A percentile compares a stretch with the other conserved stretches of the same genome.
Evolutionary conservation across 2,329 filamentous ascomycete species (phyloP).

Genomic region (Claviceps sp.): DNA sequence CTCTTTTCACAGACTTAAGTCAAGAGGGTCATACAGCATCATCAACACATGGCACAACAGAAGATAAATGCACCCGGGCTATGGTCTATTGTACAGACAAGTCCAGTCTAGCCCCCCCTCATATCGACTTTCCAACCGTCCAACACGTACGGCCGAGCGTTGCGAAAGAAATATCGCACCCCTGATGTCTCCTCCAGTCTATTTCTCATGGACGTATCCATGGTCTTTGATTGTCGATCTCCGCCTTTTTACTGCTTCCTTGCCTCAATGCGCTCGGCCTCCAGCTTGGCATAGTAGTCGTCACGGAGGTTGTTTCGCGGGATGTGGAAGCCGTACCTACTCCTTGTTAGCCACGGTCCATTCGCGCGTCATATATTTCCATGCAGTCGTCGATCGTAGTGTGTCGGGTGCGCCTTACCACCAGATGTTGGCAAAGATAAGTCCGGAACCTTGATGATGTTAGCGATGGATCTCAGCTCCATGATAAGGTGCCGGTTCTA

Average conservation of each 20-base stretch:
- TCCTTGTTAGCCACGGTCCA: not conserved
- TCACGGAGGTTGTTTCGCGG: conserved; percentile 46
- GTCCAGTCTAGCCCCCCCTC: conserved; percentile 12
- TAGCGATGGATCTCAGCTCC: too few species aligned
- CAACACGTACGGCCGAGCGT: conserved; percentile 1
- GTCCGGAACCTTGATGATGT: too few species aligned
- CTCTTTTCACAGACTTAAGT: too few species aligned
- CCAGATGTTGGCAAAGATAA: conserved; percentile 31
- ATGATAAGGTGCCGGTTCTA: too few species aligned
- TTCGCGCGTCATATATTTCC: not conserved
- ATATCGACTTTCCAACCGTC: conserved; percentile 4
- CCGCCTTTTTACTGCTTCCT: conserved; percentile 13
- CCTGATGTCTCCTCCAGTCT: too few species aligned
- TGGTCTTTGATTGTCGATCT: too few species aligned
- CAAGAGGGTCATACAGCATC: not conserved
- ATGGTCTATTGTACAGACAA: conserved; percentile 16
- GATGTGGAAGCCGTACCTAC: conserved; percentile 50
- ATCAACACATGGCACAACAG: not conserved
- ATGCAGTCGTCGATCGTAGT: not conserved
- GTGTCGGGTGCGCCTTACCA: conserved; percentile 31
- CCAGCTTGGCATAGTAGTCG: conserved; percentile 44
- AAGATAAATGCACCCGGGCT: conserved; percentile 9
- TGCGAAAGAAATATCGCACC: not conserved
- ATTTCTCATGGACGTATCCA: too few species aligned
- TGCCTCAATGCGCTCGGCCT: conserved; percentile 36